Evolutionary conservation across 78 protist species (phyloP), one percentile per base, ranked within the genome.

Genomic region (Salpingoeca rosetta): DNA sequence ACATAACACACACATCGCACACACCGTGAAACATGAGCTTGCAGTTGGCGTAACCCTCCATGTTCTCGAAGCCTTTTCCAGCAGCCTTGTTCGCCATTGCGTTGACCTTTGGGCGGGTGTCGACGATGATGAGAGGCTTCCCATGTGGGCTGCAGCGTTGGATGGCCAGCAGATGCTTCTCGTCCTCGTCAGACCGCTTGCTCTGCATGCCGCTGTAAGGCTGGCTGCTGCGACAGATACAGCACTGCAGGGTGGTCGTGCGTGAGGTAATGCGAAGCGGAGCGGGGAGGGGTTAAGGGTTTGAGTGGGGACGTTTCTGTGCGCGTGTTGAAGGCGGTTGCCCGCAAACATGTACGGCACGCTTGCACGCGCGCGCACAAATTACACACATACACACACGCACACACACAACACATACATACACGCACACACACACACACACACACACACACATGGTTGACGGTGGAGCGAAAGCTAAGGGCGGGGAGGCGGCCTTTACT

Each of bases 1-100:
- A n/a, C n/a, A n/a, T n/a, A n/a, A n/a, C n/a, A n/a, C n/a, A n/a
- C n/a, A n/a, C n/a, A n/a, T n/a, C n/a, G 17, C 65, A 51, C 65
- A 17, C 31, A 51, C 65, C 65, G 65, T 51, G 45, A 35, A 56
- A 96, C 65, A 82, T 77, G 27, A 94, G 35, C 10, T 56, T 39
- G 28, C 89, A 75, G 22, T 39, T 38, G 42, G 77, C 41, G 84
- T 95, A 95, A 12, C 84, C n/a, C 2, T 86, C 57, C 41, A 82
- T 43, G 43, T 81, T 42, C 84, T 95, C 97, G 77, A 83, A 90
- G 11, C 97, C 97, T 0, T 89, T 90, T 31, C 95, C 95, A 42
- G 39, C 88, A 11, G 84, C 89, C 27, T 41, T 83, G 89, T 94
- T 94, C n/a, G 88, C 92, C n/a, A 86, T 80, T 0, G 97, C 97